phyloP scores from a whole-genome alignment of 1,284 basidiomycete species.

The Moniliophthora roreri region DNA sequence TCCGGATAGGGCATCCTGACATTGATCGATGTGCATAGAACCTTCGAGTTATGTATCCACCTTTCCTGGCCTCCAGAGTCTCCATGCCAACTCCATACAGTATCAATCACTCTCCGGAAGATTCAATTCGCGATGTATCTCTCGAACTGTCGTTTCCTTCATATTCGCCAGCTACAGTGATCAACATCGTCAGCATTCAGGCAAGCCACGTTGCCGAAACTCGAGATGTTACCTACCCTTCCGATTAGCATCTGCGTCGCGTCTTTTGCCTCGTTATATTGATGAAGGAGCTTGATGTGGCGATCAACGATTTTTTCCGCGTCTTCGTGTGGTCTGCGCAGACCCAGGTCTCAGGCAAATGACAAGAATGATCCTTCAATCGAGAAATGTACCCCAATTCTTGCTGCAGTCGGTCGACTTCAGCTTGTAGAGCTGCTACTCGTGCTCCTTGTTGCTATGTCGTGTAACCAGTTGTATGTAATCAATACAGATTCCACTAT shows the following conservation, averaged over 20 bases:
- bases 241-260: slow-evolving; percentile 57
- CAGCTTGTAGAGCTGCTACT: slow-evolving; percentile 48
- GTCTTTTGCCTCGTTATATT: slow-evolving; percentile 81
- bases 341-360: slow-evolving; percentile 1
- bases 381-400: slow-evolving; percentile 49
- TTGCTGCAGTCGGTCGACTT: slow-evolving; percentile 50
- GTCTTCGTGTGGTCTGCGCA: slow-evolving; percentile 49
- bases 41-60: too few species aligned
- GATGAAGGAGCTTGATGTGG: slow-evolving; percentile 72
- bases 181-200: not conserved
- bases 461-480: not conserved
- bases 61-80: not conserved
- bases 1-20: too few species aligned
- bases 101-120: slow-evolving; percentile 6
- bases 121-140: slow-evolving; percentile 9
- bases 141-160: slow-evolving; percentile 10
- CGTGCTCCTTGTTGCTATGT: slow-evolving; percentile 55
- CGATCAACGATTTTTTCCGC: slow-evolving; percentile 65
- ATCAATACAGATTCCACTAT: not conserved
- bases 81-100: not conserved
- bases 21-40: too few species aligned
- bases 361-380: not conserved
- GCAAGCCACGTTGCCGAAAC: too few species aligned
- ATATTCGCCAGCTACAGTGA: slow-evolving; percentile 6
- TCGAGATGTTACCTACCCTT: slow-evolving; percentile 19